Percentiles rank a stretch among this genome's conserved stretches.
These are phyloP conservation scores for Rhodotorula glutinis DNA, from an alignment of 1,284 basidiomycete genomes.

Conservation along the genomic window DNA sequence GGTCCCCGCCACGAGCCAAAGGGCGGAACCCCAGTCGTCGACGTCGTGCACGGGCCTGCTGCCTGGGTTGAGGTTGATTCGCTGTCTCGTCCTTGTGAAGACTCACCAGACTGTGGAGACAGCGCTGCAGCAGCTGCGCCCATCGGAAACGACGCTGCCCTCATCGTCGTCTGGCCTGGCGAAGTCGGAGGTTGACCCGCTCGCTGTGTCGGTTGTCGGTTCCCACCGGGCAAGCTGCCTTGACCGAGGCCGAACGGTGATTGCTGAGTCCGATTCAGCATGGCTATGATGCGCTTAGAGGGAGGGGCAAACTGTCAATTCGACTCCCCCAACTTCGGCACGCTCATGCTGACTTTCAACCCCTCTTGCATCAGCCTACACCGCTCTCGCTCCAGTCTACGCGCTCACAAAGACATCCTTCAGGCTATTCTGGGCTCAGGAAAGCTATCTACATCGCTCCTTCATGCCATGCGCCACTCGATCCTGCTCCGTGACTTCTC, in stretches of 20 bases:
- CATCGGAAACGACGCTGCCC: not conserved
- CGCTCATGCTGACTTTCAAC: too few species aligned
- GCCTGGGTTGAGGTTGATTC: too few species aligned
- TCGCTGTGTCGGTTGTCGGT: not conserved
- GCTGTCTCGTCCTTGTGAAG: not conserved
- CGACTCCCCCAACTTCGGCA: not conserved
- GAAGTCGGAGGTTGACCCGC: not conserved
- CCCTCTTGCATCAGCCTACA: too few species aligned
- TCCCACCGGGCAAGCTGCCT: slow-evolving; percentile 9
- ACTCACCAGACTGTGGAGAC: not conserved
- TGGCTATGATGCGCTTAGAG: not conserved
- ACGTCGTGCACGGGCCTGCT: not conserved
- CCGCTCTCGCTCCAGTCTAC: too few species aligned
- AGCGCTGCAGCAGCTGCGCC: slow-evolving; percentile 1
- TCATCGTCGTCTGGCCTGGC: not conserved
- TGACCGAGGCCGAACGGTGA: slow-evolving; percentile 17
- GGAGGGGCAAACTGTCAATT: not conserved
- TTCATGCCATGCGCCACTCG: too few species aligned
- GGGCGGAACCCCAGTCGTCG: not conserved
- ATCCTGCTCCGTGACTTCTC: too few species aligned
- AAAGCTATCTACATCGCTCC: too few species aligned
- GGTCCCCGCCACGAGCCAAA: too few species aligned
- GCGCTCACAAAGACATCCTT: too few species aligned
- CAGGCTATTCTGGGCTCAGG: too few species aligned
- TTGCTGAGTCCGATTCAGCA: slow-evolving; percentile 9